Evolutionary conservation across 2,329 filamentous ascomycete species (phyloP).

Genomic region (Fusarium napiforme): DNA sequence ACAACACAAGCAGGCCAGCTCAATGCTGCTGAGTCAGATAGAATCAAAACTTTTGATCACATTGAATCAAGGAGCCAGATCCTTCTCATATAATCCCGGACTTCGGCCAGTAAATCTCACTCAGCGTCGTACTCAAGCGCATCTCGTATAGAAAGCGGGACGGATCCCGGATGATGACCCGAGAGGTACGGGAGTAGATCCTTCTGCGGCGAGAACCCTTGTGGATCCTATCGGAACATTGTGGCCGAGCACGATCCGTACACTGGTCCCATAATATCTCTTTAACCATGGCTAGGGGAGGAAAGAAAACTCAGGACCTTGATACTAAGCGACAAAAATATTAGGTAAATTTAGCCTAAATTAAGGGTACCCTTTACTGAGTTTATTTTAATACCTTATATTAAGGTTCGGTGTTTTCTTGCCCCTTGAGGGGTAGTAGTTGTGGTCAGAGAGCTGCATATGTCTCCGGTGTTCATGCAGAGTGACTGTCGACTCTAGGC

Average conservation of each 20-base stretch:
- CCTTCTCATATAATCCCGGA: not conserved
- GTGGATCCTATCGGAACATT: not conserved
- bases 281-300: too few relatives aligned
- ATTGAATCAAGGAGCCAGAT: not conserved
- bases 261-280: not conserved
- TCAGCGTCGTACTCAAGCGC: not conserved
- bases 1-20: not conserved
- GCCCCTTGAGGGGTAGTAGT: not conserved
- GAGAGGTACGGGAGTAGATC: not conserved
- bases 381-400: too few relatives aligned
- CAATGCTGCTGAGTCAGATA: not conserved
- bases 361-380: too few relatives aligned
- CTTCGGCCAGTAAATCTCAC: not conserved
- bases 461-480: not conserved
- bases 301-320: too few relatives aligned
- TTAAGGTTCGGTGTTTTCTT: too few relatives aligned
- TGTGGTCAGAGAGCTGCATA: not conserved
- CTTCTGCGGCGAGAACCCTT: not conserved
- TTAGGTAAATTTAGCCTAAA: too few relatives aligned
- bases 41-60: fast-evolving
- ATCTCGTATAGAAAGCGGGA: conserved; percentile 3
- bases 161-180: not conserved
- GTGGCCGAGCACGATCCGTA: not conserved
- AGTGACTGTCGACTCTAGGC: not conserved
- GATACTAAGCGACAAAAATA: too few relatives aligned